Base-by-base conservation (phyloP, 1,284 basidiomycete genomes). In the Crepidotus sp. region DNA sequence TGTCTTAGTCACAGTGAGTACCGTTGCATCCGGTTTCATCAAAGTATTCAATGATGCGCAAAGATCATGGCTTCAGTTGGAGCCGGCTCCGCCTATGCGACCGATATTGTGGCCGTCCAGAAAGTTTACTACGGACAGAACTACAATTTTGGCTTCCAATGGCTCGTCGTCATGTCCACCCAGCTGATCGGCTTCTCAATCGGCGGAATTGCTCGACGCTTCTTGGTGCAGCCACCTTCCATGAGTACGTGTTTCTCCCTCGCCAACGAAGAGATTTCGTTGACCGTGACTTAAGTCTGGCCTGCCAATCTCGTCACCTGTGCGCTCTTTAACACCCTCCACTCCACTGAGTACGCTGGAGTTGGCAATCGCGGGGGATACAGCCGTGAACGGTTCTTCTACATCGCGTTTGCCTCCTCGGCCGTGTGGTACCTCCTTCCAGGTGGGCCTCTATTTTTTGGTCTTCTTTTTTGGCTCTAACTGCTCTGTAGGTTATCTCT, bases 151-250 rank as follows among this genome's bases (percentile, higher is more conserved):
- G 57, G 66, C 43, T 85, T 74, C 73, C 77, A 83, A 71, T 79
- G 81, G 71, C 71, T 94, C 60, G 62, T 94, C 31, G 75, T 90
- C 19, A 77, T 96, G 67, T 83, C 87, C 6, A 86, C 87, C 0
- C 86, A 94, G 58, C 68, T 94, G 49, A 83, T 91, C 33, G 92
- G 92, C 1, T 90, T 94, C 58, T 82, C 84, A 2, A 76, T 94
- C 14, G 88, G 91, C 7, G 93, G 93, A n/a, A 63, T 88, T 42
- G 74, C 77, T 42, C 68, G 80, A 21, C 74, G 81, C 11, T 87
- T 89, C 70, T 70, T 93, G 27, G 86, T 93, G 6, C 78, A 82
- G 53, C 94, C 93, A 0, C 88, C 92, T 0, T 85, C 85, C 0
- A 91, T 96, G 87, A 88, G 80, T 94, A 76, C 79, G 77, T 66